Evolutionary conservation across 257 asterid genomes (phyloP).

Genomic region (Plantago ovata): DNA sequence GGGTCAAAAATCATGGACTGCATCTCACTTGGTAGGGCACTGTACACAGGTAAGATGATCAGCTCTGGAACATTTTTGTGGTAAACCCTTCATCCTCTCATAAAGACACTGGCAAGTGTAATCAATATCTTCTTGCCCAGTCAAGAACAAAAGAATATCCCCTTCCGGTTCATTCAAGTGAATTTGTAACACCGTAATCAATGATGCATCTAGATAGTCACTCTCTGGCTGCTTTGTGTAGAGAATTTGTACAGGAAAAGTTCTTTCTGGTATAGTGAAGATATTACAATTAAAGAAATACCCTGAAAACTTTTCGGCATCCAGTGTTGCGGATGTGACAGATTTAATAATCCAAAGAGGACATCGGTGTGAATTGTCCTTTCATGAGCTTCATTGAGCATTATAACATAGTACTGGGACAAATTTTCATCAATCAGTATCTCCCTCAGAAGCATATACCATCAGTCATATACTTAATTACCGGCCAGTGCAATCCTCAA

Average conservation of each 20-base stretch:
- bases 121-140: slow-evolving; percentile 31
- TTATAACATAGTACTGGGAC: slow-evolving; percentile 16
- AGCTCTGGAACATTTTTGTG: slow-evolving; percentile 81
- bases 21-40: slow-evolving; percentile 96
- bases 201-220: slow-evolving; percentile 15
- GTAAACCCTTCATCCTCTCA: slow-evolving; percentile 87
- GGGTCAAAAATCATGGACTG: slow-evolving; percentile 90
- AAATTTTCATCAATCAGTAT: not conserved
- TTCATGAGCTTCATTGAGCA: slow-evolving; percentile 24
- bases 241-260: slow-evolving; percentile 21
- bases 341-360: slow-evolving; percentile 23
- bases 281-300: slow-evolving; percentile 24
- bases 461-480: slow-evolving; percentile 18
- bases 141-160: slow-evolving; percentile 20
- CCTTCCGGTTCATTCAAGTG: slow-evolving; percentile 17
- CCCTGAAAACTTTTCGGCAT: slow-evolving; percentile 22
- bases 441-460: not conserved
- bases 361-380: slow-evolving; percentile 21
- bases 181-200: slow-evolving; percentile 11
- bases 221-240: slow-evolving; percentile 20
- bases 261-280: slow-evolving; percentile 26
- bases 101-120: slow-evolving; percentile 14
- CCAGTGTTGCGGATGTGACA: slow-evolving; percentile 22
- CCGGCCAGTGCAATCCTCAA: slow-evolving; percentile 17
- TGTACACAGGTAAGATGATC: slow-evolving; percentile 78